Percentiles rank a stretch among this genome's conserved stretches.
Evolutionary conservation across 2,329 filamentous ascomycete genomes (phyloP).

Genomic region (Lachnellula cervina): DNA sequence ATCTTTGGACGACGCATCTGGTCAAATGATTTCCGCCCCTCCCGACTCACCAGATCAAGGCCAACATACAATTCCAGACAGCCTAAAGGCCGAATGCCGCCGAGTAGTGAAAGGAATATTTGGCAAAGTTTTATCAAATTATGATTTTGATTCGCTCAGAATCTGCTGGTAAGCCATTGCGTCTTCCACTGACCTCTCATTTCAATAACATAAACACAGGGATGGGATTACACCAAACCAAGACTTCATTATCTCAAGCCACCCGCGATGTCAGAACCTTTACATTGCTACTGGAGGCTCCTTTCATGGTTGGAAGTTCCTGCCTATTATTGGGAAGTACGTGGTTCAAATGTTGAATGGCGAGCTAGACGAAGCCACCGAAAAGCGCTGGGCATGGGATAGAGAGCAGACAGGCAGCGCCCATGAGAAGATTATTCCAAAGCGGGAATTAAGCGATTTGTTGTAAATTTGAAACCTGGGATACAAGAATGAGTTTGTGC

Average conservation of each 20-base stretch:
- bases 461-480: neutral
- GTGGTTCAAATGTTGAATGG: slow-evolving; percentile 45
- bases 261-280: slow-evolving; percentile 49
- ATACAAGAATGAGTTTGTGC: neutral
- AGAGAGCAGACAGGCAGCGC: slow-evolving; percentile 10
- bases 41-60: slow-evolving; percentile 39
- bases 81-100: slow-evolving; percentile 40
- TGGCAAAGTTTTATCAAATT: slow-evolving; percentile 36
- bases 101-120: slow-evolving; percentile 39
- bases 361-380: slow-evolving; percentile 35
- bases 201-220: slow-evolving; percentile 34
- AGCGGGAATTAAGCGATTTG: slow-evolving; percentile 9
- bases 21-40: slow-evolving; percentile 46
- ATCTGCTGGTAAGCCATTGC: slow-evolving; percentile 41
- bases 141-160: slow-evolving; percentile 39
- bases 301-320: slow-evolving; percentile 62
- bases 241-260: slow-evolving; percentile 55
- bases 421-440: slow-evolving; percentile 10
- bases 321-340: slow-evolving; percentile 58
- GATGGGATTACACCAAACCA: slow-evolving; percentile 58
- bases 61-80: slow-evolving; percentile 36
- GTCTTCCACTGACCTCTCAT: neutral
- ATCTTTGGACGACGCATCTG: slow-evolving; percentile 40
- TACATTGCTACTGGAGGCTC: slow-evolving; percentile 59
- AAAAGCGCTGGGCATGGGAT: slow-evolving; percentile 43